Evolutionary conservation across 1,284 basidiomycete genomes (phyloP).

Genomic region (Microbotryum violaceum): DNA sequence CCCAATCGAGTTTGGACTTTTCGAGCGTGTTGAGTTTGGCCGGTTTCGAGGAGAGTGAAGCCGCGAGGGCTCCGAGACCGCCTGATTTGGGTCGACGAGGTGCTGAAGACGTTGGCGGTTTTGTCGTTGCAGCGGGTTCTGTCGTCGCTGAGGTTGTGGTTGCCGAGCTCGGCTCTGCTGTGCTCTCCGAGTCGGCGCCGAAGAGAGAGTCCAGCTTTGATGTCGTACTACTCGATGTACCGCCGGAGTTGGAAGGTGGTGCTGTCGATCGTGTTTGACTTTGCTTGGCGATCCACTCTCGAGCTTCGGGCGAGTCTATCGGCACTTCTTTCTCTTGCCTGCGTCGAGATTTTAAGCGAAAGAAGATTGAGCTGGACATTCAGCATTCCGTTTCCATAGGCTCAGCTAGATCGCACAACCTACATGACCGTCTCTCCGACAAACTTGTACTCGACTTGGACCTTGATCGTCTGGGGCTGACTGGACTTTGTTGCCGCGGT

Average conservation of each 20-base stretch:
- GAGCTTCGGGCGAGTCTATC: constrained; percentile 62
- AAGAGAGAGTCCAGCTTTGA: constrained; percentile 59
- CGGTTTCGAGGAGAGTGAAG: constrained; percentile 53
- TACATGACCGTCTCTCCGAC: constrained; percentile 65
- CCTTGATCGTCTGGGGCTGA: constrained; percentile 48
- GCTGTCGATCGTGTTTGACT: constrained; percentile 24
- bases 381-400: no score
- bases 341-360: background rate
- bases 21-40: constrained; percentile 71
- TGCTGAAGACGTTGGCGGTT: background rate
- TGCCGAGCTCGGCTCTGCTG: constrained; percentile 13
- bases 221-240: constrained; percentile 44
- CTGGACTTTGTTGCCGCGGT: background rate
- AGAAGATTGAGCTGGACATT: background rate
- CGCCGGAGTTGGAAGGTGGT: background rate
- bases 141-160: background rate
- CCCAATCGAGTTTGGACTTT: constrained; percentile 76
- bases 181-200: constrained; percentile 65
- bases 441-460: constrained; percentile 60
- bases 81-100: constrained; percentile 36
- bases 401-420: constrained; percentile 36
- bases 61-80: constrained; percentile 56
- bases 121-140: background rate
- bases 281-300: constrained; percentile 58
- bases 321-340: constrained; percentile 65